Evolutionary conservation across 768 basidiomycete genomes (phyloP), one percentile per base, ranked within the genome.

Genomic region (Chalciporus pseudorubinellus): DNA sequence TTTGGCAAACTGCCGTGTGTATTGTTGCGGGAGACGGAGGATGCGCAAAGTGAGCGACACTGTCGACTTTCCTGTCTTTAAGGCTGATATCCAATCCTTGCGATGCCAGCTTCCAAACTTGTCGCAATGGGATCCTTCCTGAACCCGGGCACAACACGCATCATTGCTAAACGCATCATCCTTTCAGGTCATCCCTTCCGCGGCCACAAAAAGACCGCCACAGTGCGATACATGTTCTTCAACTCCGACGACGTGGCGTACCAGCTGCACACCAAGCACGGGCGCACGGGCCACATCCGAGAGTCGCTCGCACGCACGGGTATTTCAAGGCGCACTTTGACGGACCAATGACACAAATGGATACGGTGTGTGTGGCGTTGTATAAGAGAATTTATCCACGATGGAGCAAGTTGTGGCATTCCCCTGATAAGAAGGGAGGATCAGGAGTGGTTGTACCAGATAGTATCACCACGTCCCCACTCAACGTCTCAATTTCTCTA

Each of bases 151-250:
- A 91, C 95, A 31, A 93, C 91, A 1, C 84, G 95, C 20, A 79
- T 98, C 65, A 80, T 94, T 53, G 85, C 92, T 40, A 99, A 99
- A 70, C 85, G 95, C n/a, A 82, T 95, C 69, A 80, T 98, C 56
- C 77, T 99, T 39, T 94, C 95, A 3, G 95, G 95, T 0, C 94
- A 97, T 70, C 95, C 95, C 1, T 90, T 93, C 82, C 95, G 94
- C 64, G 85, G 98, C 2, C 95, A 98, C 78, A 92, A 93, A 67
- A 94, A 92, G 76, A 92, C 92, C 6, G 95, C 95, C 3, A 98
- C 95, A 6, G 85, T 99, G 60, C 86, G 95, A 49, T 98, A 98
- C 75, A 91, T 99, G 92, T 98, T 98, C 75, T 98, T 99, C 80
- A 87, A 95, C 69, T 61, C 85, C 83, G 92, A 92, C 41, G 95